Percentiles rank a stretch among this genome's conserved stretches.
phyloP scores from a whole-genome alignment of 305 asterid genomes.

The Solanum hybrid region DNA sequence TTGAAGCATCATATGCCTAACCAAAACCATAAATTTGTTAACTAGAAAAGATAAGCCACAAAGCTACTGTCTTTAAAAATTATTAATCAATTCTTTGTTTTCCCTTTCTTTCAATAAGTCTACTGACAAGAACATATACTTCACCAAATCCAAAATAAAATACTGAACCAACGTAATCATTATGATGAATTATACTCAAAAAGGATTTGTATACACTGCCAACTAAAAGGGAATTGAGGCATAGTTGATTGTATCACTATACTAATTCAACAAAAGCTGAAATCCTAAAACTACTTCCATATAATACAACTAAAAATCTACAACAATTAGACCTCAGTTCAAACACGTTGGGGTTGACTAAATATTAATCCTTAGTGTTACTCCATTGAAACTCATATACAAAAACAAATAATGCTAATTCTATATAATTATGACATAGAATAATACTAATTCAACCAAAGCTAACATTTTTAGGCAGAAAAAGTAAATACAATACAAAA shows the following conservation, averaged over 20 bases:
- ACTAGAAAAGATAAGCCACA: background rate
- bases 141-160: conserved; percentile 94
- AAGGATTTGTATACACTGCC: background rate
- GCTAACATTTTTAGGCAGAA: background rate
- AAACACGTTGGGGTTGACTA: background rate
- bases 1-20: conserved; percentile 88
- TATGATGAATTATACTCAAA: background rate
- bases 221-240: background rate
- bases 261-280: background rate
- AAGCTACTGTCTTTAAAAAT: background rate
- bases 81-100: background rate
- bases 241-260: background rate
- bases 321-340: background rate
- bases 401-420: background rate
- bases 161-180: conserved; percentile 75
- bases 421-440: background rate
- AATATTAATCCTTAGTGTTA: background rate
- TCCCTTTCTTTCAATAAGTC: background rate
- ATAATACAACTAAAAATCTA: background rate
- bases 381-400: background rate
- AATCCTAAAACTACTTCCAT: background rate
- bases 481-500: background rate
- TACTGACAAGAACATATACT: conserved; percentile 81
- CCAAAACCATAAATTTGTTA: background rate
- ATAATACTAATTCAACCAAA: background rate